Conservation (phyloP, 331 rosid genomes). For the Malus hybrid region DNA sequence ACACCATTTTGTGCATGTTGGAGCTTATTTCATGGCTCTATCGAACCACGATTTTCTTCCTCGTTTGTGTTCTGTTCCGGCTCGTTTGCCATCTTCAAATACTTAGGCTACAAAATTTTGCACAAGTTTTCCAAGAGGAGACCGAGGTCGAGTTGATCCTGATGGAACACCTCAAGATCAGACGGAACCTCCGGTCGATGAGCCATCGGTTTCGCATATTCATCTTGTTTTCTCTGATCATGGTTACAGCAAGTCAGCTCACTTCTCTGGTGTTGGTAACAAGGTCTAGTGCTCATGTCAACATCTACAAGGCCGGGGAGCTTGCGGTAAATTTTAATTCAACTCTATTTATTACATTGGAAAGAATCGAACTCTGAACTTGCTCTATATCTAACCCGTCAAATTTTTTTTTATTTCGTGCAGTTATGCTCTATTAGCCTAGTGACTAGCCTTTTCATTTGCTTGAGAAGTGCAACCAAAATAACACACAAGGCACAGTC, state of each 20-base stretch:
- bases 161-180: constrained; percentile 46
- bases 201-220: constrained; percentile 68
- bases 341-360: too few species aligned
- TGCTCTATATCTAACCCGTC: too few species aligned
- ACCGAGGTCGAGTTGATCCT: constrained; percentile 57
- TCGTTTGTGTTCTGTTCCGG: constrained; percentile 23
- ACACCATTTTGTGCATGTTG: constrained; percentile 21
- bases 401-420: constrained; percentile 12
- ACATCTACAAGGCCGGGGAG: constrained; percentile 65
- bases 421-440: constrained; percentile 78
- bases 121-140: constrained; percentile 49
- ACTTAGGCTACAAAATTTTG: constrained; percentile 55
- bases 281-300: constrained; percentile 38
- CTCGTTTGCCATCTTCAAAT: constrained; percentile 44
- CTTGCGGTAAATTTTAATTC: constrained; percentile 41
- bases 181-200: constrained; percentile 44
- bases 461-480: constrained; percentile 72
- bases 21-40: constrained; percentile 22
- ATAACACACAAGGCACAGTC: constrained; percentile 88
- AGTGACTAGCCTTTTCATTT: constrained; percentile 71
- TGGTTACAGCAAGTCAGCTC: constrained; percentile 72
- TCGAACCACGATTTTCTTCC: constrained; percentile 21
- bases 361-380: too few species aligned
- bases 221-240: constrained; percentile 50
- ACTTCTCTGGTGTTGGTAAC: constrained; percentile 40